Percentiles rank a stretch among this genome's conserved stretches.
These are phyloP conservation scores for Fagus sylvatica DNA, from an alignment of 306 rosid species.

Conservation along the genomic window DNA sequence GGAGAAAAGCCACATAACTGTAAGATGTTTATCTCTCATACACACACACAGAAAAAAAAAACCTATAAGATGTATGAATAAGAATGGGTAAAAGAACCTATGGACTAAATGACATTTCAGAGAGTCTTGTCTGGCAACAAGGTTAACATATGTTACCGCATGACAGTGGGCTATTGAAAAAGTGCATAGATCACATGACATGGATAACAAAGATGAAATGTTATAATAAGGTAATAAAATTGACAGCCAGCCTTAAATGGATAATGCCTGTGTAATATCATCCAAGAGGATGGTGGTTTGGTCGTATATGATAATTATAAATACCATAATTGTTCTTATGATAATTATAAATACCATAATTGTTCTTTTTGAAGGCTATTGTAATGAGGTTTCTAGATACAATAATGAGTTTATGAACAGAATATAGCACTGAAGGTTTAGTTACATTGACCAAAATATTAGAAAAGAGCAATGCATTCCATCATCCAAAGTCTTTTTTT, in stretches of 20 bases:
- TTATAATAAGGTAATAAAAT: neutral
- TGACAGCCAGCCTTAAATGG: neutral
- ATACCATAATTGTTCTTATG: neutral
- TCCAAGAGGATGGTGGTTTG: neutral
- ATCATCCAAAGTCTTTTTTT: neutral
- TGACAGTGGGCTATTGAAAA: neutral
- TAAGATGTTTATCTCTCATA: too few relatives aligned
- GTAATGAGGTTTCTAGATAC: neutral
- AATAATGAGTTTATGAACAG: neutral
- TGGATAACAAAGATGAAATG: neutral
- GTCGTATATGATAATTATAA: neutral
- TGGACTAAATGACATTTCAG: neutral
- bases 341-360: neutral
- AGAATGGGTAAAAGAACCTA: neutral
- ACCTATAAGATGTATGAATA: neutral
- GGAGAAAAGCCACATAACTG: neutral
- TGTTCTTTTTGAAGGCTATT: too few relatives aligned
- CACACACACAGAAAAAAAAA: too few relatives aligned
- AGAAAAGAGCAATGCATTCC: neutral
- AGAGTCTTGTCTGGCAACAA: neutral
- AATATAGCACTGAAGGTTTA: neutral
- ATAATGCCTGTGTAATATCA: neutral
- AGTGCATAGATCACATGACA: neutral
- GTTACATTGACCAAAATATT: neutral
- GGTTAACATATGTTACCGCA: neutral